Percentiles rank a stretch among this genome's conserved stretches.
phyloP scores from a whole-genome alignment of 2,329 filamentous ascomycete species.

The Fusarium penzigii region DNA sequence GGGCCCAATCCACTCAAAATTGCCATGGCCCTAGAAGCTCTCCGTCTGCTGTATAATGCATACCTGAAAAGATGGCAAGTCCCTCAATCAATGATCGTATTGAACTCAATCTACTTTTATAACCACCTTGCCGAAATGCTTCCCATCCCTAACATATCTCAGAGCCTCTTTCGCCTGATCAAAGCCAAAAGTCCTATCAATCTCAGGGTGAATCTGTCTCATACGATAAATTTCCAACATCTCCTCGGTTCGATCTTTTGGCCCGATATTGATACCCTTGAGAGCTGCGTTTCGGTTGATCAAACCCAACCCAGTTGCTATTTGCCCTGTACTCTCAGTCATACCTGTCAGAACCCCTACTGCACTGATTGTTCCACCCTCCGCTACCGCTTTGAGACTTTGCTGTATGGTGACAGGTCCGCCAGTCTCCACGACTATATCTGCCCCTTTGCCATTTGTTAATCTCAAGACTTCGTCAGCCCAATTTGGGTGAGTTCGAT shows the following conservation, averaged over 20 bases:
- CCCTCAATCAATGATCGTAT: too few species aligned
- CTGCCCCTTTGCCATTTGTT: neutral
- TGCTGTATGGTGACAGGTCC: neutral
- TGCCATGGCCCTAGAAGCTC: too few species aligned
- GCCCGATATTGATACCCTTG: neutral
- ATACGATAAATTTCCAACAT: too few species aligned
- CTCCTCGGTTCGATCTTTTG: neutral
- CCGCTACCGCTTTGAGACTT: neutral
- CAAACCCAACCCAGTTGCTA: neutral
- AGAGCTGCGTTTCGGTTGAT: neutral
- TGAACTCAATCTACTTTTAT: too few species aligned
- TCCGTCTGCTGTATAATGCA: too few species aligned
- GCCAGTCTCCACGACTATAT: slow-evolving; percentile 1
- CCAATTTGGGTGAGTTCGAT: neutral
- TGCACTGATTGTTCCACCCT: neutral
- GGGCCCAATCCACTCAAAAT: too few species aligned
- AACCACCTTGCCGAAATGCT: neutral
- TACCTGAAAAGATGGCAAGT: too few species aligned
- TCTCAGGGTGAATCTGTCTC: neutral
- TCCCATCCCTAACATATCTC: neutral
- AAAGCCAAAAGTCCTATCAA: neutral
- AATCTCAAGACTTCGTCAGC: too few species aligned
- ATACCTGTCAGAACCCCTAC: neutral
- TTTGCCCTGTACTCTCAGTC: neutral
- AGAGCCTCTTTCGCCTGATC: neutral